Evolutionary conservation across 129 eudicot genomes (phyloP).

Genomic region (Flaveria bidentis): DNA sequence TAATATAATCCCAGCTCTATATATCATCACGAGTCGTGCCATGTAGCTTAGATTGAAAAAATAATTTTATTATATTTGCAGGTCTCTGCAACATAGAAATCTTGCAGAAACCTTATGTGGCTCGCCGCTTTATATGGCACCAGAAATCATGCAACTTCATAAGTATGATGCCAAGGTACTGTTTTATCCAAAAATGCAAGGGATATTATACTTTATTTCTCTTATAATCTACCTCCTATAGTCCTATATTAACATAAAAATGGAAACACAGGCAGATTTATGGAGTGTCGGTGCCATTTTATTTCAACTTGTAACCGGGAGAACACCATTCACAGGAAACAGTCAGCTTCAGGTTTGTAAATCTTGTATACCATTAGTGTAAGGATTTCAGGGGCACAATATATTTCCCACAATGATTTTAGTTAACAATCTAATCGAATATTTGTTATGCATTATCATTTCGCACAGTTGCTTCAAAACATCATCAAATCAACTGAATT

Average conservation of each 20-base stretch:
- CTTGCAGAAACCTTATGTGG: constrained; percentile 99
- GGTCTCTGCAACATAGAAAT: constrained; percentile 85
- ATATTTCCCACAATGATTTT: constrained; percentile 3
- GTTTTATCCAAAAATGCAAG: constrained; percentile 14
- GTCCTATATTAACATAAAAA: constrained; percentile 40
- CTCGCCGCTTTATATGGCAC: constrained; percentile 92
- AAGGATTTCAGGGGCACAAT: constrained; percentile 12
- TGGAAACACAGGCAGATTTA: constrained; percentile 90
- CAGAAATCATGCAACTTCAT: constrained; percentile 89
- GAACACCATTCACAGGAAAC: constrained; percentile 88
- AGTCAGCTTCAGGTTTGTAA: constrained; percentile 74
- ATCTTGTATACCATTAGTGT: constrained; percentile 18
- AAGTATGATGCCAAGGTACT: constrained; percentile 97
- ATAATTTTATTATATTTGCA: constrained; percentile 35
- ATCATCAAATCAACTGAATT: constrained; percentile 68
- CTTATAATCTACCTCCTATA: not conserved
- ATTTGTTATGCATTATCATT: constrained; percentile 18
- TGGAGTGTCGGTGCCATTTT: constrained; percentile 98
- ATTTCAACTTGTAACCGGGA: constrained; percentile 92
- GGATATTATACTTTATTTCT: constrained; percentile 12
- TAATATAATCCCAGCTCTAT: constrained; percentile 24
- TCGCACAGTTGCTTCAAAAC: constrained; percentile 70
- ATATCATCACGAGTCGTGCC: constrained; percentile 4
- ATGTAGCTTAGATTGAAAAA: not conserved
- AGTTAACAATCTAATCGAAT: constrained; percentile 16